Percentiles rank a stretch among this genome's conserved stretches.
Conservation (phyloP, 139 green algal species). For the Eudorina sp. region DNA sequence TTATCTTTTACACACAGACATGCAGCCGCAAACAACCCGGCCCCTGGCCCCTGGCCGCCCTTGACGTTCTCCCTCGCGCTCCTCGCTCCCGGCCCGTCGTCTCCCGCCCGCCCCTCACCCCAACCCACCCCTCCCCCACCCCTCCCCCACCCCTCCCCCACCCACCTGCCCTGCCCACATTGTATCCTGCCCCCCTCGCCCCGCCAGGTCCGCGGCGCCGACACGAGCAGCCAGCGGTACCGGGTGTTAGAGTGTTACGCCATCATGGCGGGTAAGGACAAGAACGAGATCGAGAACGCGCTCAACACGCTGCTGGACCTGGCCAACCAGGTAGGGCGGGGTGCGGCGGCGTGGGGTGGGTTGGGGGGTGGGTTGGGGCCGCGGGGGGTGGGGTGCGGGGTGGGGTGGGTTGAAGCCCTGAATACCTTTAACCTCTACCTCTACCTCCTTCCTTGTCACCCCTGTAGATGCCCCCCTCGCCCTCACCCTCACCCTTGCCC, state of each 20-base stretch:
- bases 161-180: no score
- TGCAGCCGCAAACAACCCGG: no score
- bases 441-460: no score
- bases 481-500: not conserved
- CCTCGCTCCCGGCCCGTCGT: not conserved
- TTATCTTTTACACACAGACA: no score
- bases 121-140: no score
- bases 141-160: no score
- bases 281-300: slow-evolving; percentile 57
- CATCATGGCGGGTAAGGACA: slow-evolving; percentile 69
- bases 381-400: not conserved
- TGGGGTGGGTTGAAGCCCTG: not conserved
- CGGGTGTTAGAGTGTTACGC: slow-evolving; percentile 73
- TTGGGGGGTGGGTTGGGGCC: not conserved
- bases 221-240: slow-evolving; percentile 61
- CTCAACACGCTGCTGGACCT: slow-evolving; percentile 67
- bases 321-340: slow-evolving; percentile 58
- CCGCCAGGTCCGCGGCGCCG: slow-evolving; percentile 46
- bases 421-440: not conserved
- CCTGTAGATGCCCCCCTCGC: no score
- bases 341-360: no score
- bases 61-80: no score
- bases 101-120: no score
- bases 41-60: no score
- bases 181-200: no score